Conservation (phyloP, 495 filamentous ascomycete genomes). For the Penicillium manginii region DNA sequence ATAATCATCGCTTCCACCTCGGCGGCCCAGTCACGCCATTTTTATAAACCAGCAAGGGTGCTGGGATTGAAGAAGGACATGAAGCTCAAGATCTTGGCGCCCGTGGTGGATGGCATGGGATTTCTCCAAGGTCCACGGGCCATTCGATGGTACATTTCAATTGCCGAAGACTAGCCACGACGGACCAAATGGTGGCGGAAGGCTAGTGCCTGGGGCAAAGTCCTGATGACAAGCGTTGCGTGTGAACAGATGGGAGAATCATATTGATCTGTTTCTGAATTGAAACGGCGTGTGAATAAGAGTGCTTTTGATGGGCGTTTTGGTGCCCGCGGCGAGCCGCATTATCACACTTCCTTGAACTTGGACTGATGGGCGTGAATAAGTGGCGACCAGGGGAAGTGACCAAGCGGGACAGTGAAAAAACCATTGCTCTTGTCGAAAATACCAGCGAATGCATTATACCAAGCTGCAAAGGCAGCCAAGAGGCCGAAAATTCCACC, state of each 20-base stretch:
- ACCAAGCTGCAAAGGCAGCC: conserved; percentile 85
- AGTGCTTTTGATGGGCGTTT: not conserved
- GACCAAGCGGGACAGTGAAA: conserved; percentile 81
- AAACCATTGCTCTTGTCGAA: conserved; percentile 74
- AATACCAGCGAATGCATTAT: conserved; percentile 86
- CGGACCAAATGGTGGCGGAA: not conserved
- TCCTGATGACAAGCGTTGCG: too few relatives aligned
- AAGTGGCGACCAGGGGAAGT: conserved; percentile 77
- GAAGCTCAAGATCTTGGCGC: too few relatives aligned
- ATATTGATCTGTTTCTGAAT: not conserved
- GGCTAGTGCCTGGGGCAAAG: too few relatives aligned
- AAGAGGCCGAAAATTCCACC: conserved; percentile 80
- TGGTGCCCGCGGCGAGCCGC: not conserved
- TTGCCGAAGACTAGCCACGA: not conserved
- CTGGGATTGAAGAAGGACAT: too few relatives aligned
- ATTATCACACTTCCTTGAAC: conserved; percentile 17
- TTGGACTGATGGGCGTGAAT: conserved; percentile 17
- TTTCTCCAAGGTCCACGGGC: too few relatives aligned
- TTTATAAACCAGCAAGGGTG: too few relatives aligned
- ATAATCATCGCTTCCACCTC: too few relatives aligned
- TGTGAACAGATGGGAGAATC: not conserved
- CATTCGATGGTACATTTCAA: too few relatives aligned
- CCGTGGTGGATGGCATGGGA: too few relatives aligned
- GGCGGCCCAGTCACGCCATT: too few relatives aligned
- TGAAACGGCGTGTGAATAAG: not conserved